These are phyloP conservation scores for Phytophthora ramorum DNA, from an alignment of 352 stramenopile genomes.

Conservation along the genomic window DNA sequence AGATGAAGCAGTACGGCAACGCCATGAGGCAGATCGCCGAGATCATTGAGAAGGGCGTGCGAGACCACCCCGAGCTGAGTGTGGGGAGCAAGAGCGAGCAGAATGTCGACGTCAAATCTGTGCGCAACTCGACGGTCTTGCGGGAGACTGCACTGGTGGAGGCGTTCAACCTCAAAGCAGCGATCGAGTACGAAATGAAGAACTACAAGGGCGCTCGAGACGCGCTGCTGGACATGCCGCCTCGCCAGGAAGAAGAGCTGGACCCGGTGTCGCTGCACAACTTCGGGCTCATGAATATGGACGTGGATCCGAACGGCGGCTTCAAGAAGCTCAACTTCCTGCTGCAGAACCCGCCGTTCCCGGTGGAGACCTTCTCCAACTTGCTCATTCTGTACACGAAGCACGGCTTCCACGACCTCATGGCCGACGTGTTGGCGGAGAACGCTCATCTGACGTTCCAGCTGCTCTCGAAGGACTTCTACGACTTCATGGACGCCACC, in stretches of 20 bases:
- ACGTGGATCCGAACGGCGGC: slow-evolving; percentile 91
- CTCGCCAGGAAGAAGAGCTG: slow-evolving; percentile 91
- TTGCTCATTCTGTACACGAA: slow-evolving; percentile 95
- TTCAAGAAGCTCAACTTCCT: slow-evolving; percentile 97
- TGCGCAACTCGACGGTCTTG: slow-evolving; percentile 93
- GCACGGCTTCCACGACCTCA: slow-evolving; percentile 95
- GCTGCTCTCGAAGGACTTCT: slow-evolving; percentile 93
- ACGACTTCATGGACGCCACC: slow-evolving; percentile 95
- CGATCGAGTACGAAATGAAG: slow-evolving; percentile 96
- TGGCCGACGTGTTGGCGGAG: slow-evolving; percentile 95
- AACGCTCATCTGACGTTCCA: slow-evolving; percentile 95
- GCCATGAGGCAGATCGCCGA: slow-evolving; percentile 93
- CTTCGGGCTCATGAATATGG: slow-evolving; percentile 94
- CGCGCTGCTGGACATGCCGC: slow-evolving; percentile 94
- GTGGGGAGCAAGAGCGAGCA: slow-evolving; percentile 93
- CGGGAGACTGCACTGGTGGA: slow-evolving; percentile 94
- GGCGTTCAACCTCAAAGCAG: slow-evolving; percentile 96
- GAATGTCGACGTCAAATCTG: slow-evolving; percentile 88
- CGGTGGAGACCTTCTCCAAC: slow-evolving; percentile 96
- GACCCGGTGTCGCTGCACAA: slow-evolving; percentile 93
- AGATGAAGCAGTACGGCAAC: slow-evolving; percentile 91
- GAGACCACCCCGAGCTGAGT: slow-evolving; percentile 93
- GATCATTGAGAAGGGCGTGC: slow-evolving; percentile 93
- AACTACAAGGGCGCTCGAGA: slow-evolving; percentile 88
- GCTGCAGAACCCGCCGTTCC: slow-evolving; percentile 94